Percentiles rank a stretch among this genome's conserved stretches.
These are phyloP conservation scores for Citropsis articulata DNA, from an alignment of 345 rosid species.

Conservation along the genomic window DNA sequence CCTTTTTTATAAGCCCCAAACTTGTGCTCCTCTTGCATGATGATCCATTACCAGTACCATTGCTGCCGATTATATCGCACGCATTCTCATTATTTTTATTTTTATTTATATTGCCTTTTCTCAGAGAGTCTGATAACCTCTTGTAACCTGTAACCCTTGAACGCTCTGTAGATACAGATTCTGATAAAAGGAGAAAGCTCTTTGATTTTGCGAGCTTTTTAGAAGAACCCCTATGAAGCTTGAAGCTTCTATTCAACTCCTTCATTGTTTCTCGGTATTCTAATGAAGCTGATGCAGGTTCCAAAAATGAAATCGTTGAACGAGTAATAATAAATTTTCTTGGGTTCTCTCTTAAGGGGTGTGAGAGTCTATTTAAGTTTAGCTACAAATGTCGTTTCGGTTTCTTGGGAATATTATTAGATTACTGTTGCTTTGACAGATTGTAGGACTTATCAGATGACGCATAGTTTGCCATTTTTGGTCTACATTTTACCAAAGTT, in stretches of 20 bases:
- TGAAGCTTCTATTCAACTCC: slow-evolving; percentile 5
- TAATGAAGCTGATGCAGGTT: too few species aligned
- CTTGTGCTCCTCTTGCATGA: neutral
- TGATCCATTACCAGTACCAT: neutral
- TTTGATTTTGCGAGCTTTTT: slow-evolving; percentile 9
- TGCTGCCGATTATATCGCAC: neutral
- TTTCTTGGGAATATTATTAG: neutral
- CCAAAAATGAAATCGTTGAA: too few species aligned
- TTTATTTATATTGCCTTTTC: neutral
- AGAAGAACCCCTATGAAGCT: slow-evolving; percentile 4
- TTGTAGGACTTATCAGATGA: neutral
- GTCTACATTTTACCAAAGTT: too few species aligned
- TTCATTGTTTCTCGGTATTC: neutral
- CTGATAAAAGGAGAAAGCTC: slow-evolving; percentile 21
- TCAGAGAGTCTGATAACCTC: slow-evolving; percentile 26
- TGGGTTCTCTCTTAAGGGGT: neutral
- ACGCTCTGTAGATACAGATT: slow-evolving; percentile 21
- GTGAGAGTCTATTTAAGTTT: neutral
- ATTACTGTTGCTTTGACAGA: neutral
- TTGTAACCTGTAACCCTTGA: slow-evolving; percentile 15
- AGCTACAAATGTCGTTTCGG: neutral
- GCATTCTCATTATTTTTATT: neutral
- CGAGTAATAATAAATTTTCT: neutral
- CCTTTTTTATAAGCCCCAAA: neutral
- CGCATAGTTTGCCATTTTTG: neutral